Evolutionary conservation across 2,329 filamentous ascomycete species (phyloP).

Genomic region (Juglanconis oblonga): DNA sequence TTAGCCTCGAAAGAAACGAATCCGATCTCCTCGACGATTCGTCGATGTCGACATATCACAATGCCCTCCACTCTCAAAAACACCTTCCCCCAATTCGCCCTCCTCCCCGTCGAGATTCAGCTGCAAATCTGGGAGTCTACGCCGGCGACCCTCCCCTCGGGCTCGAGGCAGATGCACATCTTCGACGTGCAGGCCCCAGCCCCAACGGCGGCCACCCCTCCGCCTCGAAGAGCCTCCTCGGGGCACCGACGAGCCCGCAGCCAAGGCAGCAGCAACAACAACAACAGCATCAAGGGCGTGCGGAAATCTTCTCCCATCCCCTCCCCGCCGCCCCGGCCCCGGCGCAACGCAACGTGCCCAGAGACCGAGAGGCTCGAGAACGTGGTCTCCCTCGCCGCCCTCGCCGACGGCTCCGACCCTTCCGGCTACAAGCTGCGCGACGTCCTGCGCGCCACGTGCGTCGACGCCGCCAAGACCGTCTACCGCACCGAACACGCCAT

Average conservation of each 20-base stretch:
- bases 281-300: background rate
- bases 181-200: conserved; percentile 21
- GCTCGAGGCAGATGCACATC: conserved; percentile 24
- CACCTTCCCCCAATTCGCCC: conserved; percentile 19
- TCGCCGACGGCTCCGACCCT: conserved; percentile 4
- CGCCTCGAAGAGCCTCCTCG: background rate
- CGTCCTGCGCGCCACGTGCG: conserved; percentile 1
- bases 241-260: background rate
- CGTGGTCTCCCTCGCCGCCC: background rate
- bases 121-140: conserved; percentile 23
- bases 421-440: conserved; percentile 16
- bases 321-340: background rate
- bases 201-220: background rate
- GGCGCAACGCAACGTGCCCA: too few relatives aligned
- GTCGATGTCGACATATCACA: background rate
- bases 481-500: background rate
- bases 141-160: conserved; percentile 17
- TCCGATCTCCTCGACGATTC: background rate
- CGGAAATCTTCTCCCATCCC: conserved; percentile 1
- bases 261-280: background rate
- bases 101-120: conserved; percentile 23
- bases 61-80: conserved; percentile 3
- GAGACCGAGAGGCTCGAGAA: background rate
- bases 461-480: conserved; percentile 6
- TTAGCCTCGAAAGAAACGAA: too few relatives aligned